phyloP scores from a whole-genome alignment of 495 filamentous ascomycete genomes.

The Penicillium simplicissimum region DNA sequence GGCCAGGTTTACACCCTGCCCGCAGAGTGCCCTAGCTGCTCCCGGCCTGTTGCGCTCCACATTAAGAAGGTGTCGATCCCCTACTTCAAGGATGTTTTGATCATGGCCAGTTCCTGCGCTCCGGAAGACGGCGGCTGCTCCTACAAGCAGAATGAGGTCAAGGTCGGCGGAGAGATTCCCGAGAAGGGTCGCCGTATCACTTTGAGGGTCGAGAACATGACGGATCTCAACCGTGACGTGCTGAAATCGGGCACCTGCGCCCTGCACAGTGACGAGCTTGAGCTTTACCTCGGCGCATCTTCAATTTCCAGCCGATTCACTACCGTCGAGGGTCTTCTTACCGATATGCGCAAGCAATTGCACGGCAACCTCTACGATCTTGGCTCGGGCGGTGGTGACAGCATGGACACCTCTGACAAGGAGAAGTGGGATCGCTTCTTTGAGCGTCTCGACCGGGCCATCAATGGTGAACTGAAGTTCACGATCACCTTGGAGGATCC shows the following conservation, averaged over 20 bases:
- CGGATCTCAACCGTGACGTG: constrained; percentile 87
- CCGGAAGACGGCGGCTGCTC: constrained; percentile 56
- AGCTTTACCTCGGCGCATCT: constrained; percentile 46
- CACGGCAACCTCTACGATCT: constrained; percentile 81
- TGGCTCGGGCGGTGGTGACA: constrained; percentile 69
- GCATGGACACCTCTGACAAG: constrained; percentile 60
- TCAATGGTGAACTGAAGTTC: constrained; percentile 79
- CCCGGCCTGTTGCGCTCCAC: constrained; percentile 59
- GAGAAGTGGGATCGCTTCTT: constrained; percentile 83
- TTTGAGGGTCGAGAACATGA: constrained; percentile 66
- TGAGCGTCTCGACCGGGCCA: constrained; percentile 67
- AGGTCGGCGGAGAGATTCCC: constrained; percentile 91
- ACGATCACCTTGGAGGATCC: constrained; percentile 87
- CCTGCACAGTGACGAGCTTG: constrained; percentile 80
- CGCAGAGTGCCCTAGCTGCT: constrained; percentile 86
- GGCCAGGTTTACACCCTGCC: constrained; percentile 90
- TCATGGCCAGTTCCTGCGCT: constrained; percentile 6
- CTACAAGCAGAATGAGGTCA: constrained; percentile 94
- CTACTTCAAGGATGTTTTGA: constrained; percentile 83
- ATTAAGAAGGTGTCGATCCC: constrained; percentile 91
- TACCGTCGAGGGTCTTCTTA: constrained; percentile 92
- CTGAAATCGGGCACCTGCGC: constrained; percentile 93
- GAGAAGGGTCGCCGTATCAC: constrained; percentile 82
- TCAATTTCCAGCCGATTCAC: constrained; percentile 65
- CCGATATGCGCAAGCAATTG: constrained; percentile 87